These are phyloP conservation scores for Penicillium nordicum DNA, from an alignment of 2,329 filamentous ascomycete genomes.

Conservation along the genomic window DNA sequence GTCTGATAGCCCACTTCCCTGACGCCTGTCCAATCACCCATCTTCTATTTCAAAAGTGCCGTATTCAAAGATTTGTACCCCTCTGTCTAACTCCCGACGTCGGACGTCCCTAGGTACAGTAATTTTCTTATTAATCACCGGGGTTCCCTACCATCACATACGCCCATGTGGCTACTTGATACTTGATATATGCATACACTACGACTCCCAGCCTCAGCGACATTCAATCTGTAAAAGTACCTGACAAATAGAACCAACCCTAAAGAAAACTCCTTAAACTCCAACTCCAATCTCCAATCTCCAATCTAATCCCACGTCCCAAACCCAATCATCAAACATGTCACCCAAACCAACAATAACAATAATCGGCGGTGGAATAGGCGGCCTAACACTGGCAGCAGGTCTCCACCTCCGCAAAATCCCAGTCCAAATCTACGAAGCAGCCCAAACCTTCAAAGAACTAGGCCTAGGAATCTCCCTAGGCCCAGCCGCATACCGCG, in stretches of 20 bases:
- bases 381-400: conserved; percentile 54
- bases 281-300: too few relatives aligned
- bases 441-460: conserved; percentile 53
- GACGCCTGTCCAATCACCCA: background rate
- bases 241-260: background rate
- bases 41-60: background rate
- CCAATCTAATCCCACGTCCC: background rate
- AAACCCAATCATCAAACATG: conserved; percentile 13
- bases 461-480: conserved; percentile 59
- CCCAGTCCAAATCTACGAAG: conserved; percentile 54
- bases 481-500: conserved; percentile 54
- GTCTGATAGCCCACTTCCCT: background rate
- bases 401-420: conserved; percentile 49
- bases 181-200: background rate
- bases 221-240: background rate
- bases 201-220: background rate
- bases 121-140: background rate
- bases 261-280: background rate
- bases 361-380: conserved; percentile 59
- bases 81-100: background rate
- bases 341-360: conserved; percentile 38
- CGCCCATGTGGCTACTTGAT: background rate
- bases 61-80: background rate
- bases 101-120: background rate
- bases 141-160: background rate